These are phyloP conservation scores for Amanita phalloides DNA, from an alignment of 768 basidiomycete species.

Conservation along the genomic window DNA sequence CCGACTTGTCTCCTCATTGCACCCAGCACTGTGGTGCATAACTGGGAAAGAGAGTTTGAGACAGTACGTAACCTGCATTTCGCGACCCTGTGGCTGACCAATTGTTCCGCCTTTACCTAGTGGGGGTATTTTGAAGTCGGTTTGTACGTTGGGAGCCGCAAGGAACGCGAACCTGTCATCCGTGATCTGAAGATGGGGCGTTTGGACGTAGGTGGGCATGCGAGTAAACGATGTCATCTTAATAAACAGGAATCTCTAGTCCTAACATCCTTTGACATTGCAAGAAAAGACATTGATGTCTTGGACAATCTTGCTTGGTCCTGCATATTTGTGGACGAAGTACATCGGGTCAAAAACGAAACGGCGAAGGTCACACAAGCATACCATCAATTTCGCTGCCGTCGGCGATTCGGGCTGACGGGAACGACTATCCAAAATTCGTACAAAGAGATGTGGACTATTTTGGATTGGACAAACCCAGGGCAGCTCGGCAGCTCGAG, in stretches of 20 bases:
- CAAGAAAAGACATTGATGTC: slow-evolving; percentile 56
- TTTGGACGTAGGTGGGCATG: slow-evolving; percentile 65
- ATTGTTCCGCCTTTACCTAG: slow-evolving; percentile 23
- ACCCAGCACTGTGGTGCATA: slow-evolving; percentile 72
- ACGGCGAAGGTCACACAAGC: slow-evolving; percentile 54
- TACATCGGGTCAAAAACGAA: slow-evolving; percentile 81
- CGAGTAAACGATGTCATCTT: background rate
- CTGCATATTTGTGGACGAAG: slow-evolving; percentile 79
- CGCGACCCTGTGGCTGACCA: background rate
- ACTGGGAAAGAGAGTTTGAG: slow-evolving; percentile 86
- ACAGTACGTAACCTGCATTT: slow-evolving; percentile 34
- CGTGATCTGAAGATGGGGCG: slow-evolving; percentile 73
- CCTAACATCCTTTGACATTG: slow-evolving; percentile 71
- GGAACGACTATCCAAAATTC: slow-evolving; percentile 78
- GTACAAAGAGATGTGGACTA: slow-evolving; percentile 85
- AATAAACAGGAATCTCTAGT: slow-evolving; percentile 35
- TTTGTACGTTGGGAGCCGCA: slow-evolving; percentile 44
- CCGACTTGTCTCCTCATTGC: slow-evolving; percentile 83
- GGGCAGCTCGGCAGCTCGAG: slow-evolving; percentile 57
- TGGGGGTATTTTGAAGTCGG: slow-evolving; percentile 95
- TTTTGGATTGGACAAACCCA: slow-evolving; percentile 89
- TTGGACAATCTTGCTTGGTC: slow-evolving; percentile 65
- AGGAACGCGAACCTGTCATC: slow-evolving; percentile 46
- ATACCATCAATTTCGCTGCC: slow-evolving; percentile 59
- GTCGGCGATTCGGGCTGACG: slow-evolving; percentile 74